Base-by-base conservation (phyloP, 495 filamentous ascomycete genomes). In the Halenospora varia region DNA sequence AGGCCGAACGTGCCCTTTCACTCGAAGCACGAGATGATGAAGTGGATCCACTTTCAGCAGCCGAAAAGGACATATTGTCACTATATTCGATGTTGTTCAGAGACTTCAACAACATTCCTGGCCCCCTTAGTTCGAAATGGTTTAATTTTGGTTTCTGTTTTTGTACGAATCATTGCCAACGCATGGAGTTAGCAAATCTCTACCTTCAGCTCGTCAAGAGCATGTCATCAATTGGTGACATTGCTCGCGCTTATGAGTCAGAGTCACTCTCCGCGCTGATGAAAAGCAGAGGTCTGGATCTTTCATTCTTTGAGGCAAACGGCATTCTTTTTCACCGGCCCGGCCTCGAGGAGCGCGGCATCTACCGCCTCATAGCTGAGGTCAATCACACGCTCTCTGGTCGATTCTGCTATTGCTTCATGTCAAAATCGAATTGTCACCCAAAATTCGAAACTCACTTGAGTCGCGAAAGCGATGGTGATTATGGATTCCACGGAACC, bases 391-490 rank as follows among this genome's bases (percentile, higher is more conserved):
- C 51, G 51, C 51, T 53, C 20, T 53, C 51, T 45, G 51, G 51
- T 53, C 51, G 29, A 17, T 53, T 41, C 29, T 53, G 51, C 51
- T 42, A 41, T 19, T 53, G 51, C 29, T 24, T n/a, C 20, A 19
- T 53, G 11, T 3, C 24, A 19, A 53, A 53, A 53, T 13, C 25
- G 22, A 41, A 53, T 13, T 53, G 51, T 42, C 51, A 53, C 41
- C 51, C 51, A 53, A 53, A 53, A 44, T 53, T 53, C 29, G 51
- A 53, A 53, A 53, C 51, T 53, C 51, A 53, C 29, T 19, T 53
- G 22, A 53, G 51, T 53, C 25, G 15, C 17, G 45, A 48, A 19
- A 48, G 51, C 48, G 48, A 51, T 19, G 48, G 48, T 10, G 48
- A 51, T 19, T 51, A 51, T 19, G 48, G 48, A 51, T 51, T 51